Evolutionary conservation across 2,329 filamentous ascomycete genomes (phyloP).

Genomic region (Juglanconis sp.): DNA sequence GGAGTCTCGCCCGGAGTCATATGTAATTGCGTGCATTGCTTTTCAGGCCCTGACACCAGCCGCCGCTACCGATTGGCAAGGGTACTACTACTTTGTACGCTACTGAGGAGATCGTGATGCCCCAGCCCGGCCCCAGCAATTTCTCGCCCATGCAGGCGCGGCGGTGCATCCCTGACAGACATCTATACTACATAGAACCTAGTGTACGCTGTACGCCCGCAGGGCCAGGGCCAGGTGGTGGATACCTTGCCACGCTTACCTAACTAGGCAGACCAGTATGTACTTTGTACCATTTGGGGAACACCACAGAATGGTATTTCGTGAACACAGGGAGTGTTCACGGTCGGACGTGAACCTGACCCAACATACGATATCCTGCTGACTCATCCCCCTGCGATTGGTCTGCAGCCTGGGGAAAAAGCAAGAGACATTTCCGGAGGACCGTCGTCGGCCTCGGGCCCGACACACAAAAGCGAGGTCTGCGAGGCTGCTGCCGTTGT

Average conservation of each 20-base stretch:
- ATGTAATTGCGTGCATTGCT: constrained; percentile 4
- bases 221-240: neutral
- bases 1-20: neutral
- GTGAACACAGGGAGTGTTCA: too few relatives aligned
- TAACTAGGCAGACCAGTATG: too few relatives aligned
- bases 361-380: too few relatives aligned
- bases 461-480: neutral
- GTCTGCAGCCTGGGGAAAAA: neutral
- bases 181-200: neutral
- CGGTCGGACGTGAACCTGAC: too few relatives aligned
- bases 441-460: neutral
- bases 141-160: constrained; percentile 13
- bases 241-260: too few relatives aligned
- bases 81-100: neutral
- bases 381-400: too few relatives aligned
- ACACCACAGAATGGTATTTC: too few relatives aligned
- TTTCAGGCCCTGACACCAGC: constrained; percentile 2
- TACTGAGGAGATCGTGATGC: neutral
- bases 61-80: neutral
- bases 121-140: constrained; percentile 7
- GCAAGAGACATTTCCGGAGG: neutral
- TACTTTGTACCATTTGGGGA: too few relatives aligned
- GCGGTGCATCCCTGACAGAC: constrained; percentile 1
- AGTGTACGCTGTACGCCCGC: too few relatives aligned
- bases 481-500: neutral